phyloP scores from a whole-genome alignment of 345 rosid genomes.

The Eucalyptus regnans region DNA sequence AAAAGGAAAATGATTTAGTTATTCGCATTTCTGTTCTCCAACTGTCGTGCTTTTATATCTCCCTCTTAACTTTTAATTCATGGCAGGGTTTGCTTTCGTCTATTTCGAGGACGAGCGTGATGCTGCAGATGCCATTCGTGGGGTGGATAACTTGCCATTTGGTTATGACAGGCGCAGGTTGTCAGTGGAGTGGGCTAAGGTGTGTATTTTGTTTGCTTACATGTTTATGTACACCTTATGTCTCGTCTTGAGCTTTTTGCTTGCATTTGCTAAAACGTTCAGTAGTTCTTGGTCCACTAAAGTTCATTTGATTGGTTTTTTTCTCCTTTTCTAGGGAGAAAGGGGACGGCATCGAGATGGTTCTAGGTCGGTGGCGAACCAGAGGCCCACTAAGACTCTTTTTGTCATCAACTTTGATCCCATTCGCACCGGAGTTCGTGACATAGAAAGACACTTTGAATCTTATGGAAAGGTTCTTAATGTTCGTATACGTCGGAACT shows the following conservation, averaged over 20 bases:
- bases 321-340: slow-evolving; percentile 36
- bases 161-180: slow-evolving; percentile 67
- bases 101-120: slow-evolving; percentile 82
- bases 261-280: background rate
- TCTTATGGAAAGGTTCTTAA: slow-evolving; percentile 61
- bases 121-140: slow-evolving; percentile 78
- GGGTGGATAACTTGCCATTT: slow-evolving; percentile 50
- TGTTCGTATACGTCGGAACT: slow-evolving; percentile 66
- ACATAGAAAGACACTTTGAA: slow-evolving; percentile 70
- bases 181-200: slow-evolving; percentile 90
- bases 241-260: background rate
- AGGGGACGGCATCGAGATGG: slow-evolving; percentile 66
- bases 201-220: slow-evolving; percentile 1
- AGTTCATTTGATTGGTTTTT: background rate
- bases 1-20: slow-evolving; percentile 22
- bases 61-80: background rate
- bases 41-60: background rate
- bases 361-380: slow-evolving; percentile 29
- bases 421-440: slow-evolving; percentile 52
- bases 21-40: slow-evolving; percentile 1
- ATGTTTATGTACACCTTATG: background rate
- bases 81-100: slow-evolving; percentile 85
- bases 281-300: background rate
- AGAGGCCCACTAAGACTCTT: slow-evolving; percentile 81
- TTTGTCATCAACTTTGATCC: slow-evolving; percentile 88